A percentile compares a stretch with the other conserved stretches of the same genome.
Conservation (phyloP, 352 stramenopile species). For the Phytophthora idaei region DNA sequence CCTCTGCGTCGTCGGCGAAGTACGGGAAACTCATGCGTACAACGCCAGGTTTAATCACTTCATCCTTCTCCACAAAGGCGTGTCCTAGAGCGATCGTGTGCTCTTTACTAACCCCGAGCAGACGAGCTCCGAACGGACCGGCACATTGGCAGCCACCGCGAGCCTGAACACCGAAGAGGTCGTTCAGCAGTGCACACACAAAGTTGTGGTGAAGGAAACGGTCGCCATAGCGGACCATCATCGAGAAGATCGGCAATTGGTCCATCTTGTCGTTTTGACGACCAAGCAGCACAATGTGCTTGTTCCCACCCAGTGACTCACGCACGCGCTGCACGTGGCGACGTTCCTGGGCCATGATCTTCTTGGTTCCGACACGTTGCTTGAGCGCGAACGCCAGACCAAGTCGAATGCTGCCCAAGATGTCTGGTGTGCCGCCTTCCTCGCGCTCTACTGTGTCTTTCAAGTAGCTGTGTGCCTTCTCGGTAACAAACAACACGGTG, state of each 20-base stretch:
- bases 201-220: conserved; percentile 99
- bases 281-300: conserved; percentile 89
- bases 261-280: conserved; percentile 39
- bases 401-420: conserved; percentile 93
- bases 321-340: conserved; percentile 45
- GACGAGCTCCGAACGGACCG: conserved; percentile 91
- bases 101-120: conserved; percentile 90
- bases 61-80: conserved; percentile 88
- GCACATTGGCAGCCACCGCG: conserved; percentile 83
- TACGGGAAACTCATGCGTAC: conserved; percentile 94
- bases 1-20: conserved; percentile 78
- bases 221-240: conserved; percentile 90
- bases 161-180: conserved; percentile 96
- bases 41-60: conserved; percentile 95
- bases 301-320: conserved; percentile 48
- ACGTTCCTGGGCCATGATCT: conserved; percentile 63
- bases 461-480: conserved; percentile 64
- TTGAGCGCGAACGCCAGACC: conserved; percentile 95
- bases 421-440: conserved; percentile 96
- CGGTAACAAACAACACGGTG: conserved; percentile 65
- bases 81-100: conserved; percentile 76
- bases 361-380: conserved; percentile 53
- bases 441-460: conserved; percentile 89
- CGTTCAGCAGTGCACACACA: conserved; percentile 96
- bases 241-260: conserved; percentile 94